These are phyloP conservation scores for Micromonas pusilla DNA, from an alignment of 139 green algal genomes.

Conservation along the genomic window DNA sequence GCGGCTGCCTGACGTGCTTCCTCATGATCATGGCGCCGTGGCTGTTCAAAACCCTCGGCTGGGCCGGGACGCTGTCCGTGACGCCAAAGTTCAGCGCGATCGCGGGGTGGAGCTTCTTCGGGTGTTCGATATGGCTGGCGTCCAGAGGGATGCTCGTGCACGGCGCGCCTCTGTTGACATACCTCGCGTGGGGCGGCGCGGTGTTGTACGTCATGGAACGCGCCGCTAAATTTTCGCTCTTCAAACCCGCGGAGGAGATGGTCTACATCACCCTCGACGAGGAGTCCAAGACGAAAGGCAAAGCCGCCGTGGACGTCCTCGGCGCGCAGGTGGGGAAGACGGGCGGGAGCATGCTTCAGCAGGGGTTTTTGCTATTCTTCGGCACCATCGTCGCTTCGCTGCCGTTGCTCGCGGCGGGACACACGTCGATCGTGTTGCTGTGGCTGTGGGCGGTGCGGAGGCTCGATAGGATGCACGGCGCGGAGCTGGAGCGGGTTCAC, in stretches of 20 bases:
- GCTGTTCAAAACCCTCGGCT: slow-evolving; percentile 91
- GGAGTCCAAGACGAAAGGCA: slow-evolving; percentile 75
- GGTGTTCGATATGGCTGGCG: slow-evolving; percentile 1
- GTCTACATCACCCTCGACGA: slow-evolving; percentile 71
- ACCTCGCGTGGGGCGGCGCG: neutral
- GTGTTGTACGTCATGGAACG: slow-evolving; percentile 32
- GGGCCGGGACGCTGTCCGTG: slow-evolving; percentile 40
- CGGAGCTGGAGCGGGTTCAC: neutral
- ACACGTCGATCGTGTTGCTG: slow-evolving; percentile 14
- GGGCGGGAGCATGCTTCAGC: slow-evolving; percentile 53
- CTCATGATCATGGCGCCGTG: slow-evolving; percentile 75
- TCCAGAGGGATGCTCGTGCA: neutral
- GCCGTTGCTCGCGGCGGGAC: slow-evolving; percentile 19
- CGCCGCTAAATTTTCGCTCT: slow-evolving; percentile 37
- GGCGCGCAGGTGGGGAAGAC: slow-evolving; percentile 72
- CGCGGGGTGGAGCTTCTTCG: slow-evolving; percentile 10
- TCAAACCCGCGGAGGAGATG: slow-evolving; percentile 63
- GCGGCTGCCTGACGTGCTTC: slow-evolving; percentile 64
- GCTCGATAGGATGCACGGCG: neutral
- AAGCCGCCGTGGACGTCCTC: slow-evolving; percentile 89
- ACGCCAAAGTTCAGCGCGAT: slow-evolving; percentile 19
- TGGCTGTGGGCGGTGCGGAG: slow-evolving; percentile 20
- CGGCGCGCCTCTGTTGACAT: neutral
- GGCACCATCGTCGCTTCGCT: slow-evolving; percentile 22
- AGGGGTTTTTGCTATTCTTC: slow-evolving; percentile 52